Conservation (phyloP, 345 rosid genomes). For the Dovyalis caffra region DNA sequence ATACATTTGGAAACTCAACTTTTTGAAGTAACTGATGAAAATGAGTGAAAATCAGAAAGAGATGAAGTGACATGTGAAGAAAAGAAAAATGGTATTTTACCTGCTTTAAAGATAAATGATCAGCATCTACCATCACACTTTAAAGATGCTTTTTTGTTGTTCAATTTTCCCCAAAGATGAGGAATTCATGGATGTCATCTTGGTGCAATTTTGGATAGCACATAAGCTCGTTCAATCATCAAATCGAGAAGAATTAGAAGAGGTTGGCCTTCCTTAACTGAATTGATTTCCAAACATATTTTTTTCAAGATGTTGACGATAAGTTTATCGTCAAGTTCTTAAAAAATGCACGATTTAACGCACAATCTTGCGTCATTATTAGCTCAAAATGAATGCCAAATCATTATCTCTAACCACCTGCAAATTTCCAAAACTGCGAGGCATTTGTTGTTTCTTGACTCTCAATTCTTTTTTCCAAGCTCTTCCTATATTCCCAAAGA, state of each 20-base stretch:
- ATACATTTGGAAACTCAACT: neutral
- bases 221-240: neutral
- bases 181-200: no score
- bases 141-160: slow-evolving; percentile 11
- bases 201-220: slow-evolving; percentile 13
- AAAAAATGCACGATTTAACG: slow-evolving; percentile 20
- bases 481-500: neutral
- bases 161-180: neutral
- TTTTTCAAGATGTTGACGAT: neutral
- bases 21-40: neutral
- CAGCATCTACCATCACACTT: slow-evolving; percentile 10
- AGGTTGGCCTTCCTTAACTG: no score
- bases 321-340: no score
- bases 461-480: neutral
- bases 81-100: slow-evolving; percentile 2
- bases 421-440: slow-evolving; percentile 7
- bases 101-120: slow-evolving; percentile 11
- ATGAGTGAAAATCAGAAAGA: neutral
- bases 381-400: slow-evolving; percentile 6
- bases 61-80: neutral
- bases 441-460: slow-evolving; percentile 13
- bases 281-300: neutral
- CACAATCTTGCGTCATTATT: slow-evolving; percentile 14
- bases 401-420: neutral
- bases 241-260: no score